Evolutionary conservation across 768 basidiomycete species (phyloP).

Genomic region (Leccinum imitatum): DNA sequence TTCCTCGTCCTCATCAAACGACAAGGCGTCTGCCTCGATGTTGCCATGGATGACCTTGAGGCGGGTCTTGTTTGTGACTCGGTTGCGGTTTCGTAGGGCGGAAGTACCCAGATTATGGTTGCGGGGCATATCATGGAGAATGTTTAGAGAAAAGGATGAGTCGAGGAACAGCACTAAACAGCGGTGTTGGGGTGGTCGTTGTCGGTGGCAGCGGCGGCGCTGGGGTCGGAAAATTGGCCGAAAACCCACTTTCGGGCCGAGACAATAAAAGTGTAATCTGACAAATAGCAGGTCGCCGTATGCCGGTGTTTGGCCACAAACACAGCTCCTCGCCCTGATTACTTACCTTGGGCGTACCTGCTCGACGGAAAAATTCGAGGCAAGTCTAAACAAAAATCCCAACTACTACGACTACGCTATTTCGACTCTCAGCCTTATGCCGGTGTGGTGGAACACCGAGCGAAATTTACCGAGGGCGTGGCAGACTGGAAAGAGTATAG

Average conservation of each 20-base stretch:
- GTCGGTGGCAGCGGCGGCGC: constrained; percentile 57
- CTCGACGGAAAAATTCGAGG: neutral
- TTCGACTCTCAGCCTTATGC: neutral
- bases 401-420: constrained; percentile 12
- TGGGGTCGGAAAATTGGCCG: constrained; percentile 62
- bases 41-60: constrained; percentile 81
- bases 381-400: constrained; percentile 15
- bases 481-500: neutral
- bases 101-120: constrained; percentile 74
- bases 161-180: constrained; percentile 36
- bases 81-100: constrained; percentile 82
- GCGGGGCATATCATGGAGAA: constrained; percentile 86
- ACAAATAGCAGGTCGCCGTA: constrained; percentile 29
- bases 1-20: constrained; percentile 85
- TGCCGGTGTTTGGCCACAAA: constrained; percentile 35
- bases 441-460: neutral
- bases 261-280: constrained; percentile 35
- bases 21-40: constrained; percentile 76
- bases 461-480: neutral
- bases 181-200: constrained; percentile 37
- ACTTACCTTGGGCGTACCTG: constrained; percentile 26
- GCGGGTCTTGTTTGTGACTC: constrained; percentile 90
- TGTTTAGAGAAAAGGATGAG: constrained; percentile 37
- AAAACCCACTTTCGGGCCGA: constrained; percentile 59
- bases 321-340: constrained; percentile 23